phyloP scores from a whole-genome alignment of 2,329 filamentous ascomycete species.

The Phaeosphaeriaceae sp. region DNA sequence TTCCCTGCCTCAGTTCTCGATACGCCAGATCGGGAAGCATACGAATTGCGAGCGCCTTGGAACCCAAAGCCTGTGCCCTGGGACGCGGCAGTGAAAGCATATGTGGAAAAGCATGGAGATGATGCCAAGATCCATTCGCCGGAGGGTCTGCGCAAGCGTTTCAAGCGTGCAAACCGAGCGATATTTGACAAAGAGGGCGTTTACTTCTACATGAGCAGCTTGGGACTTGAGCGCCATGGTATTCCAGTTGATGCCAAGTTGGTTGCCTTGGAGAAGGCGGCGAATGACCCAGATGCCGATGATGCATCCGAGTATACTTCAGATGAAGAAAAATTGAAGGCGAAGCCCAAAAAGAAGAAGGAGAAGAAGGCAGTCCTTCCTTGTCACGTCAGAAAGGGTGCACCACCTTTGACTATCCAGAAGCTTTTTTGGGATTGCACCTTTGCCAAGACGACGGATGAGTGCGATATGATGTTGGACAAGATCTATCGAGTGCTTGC shows the following conservation, averaged over 20 bases:
- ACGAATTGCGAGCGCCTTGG: neutral
- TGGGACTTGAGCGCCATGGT: neutral
- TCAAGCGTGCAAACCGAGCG: slow-evolving; percentile 11
- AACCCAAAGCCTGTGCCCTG: neutral
- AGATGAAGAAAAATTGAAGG: neutral
- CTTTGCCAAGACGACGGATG: slow-evolving; percentile 3
- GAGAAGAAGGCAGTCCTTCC: neutral
- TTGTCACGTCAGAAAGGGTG: slow-evolving; percentile 3
- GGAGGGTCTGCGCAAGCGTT: slow-evolving; percentile 20
- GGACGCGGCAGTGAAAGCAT: neutral
- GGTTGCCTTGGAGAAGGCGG: neutral
- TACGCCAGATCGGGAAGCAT: neutral
- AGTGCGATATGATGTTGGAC: slow-evolving; percentile 17
- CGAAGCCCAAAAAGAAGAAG: neutral
- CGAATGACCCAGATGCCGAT: neutral
- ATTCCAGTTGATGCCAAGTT: slow-evolving; percentile 2
- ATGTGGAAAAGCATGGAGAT: neutral
- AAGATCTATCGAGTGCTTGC: slow-evolving; percentile 4
- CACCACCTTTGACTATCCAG: slow-evolving; percentile 2
- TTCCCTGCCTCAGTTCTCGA: neutral
- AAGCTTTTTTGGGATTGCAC: slow-evolving; percentile 11
- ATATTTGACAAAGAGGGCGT: slow-evolving; percentile 19
- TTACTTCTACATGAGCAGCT: slow-evolving; percentile 11
- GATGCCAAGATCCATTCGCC: neutral
- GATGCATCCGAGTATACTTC: neutral